Percentiles rank a stretch among this genome's conserved stretches.
These are phyloP conservation scores for Ampelomyces quisqualis DNA, from an alignment of 2,329 filamentous ascomycete species.

Conservation along the genomic window DNA sequence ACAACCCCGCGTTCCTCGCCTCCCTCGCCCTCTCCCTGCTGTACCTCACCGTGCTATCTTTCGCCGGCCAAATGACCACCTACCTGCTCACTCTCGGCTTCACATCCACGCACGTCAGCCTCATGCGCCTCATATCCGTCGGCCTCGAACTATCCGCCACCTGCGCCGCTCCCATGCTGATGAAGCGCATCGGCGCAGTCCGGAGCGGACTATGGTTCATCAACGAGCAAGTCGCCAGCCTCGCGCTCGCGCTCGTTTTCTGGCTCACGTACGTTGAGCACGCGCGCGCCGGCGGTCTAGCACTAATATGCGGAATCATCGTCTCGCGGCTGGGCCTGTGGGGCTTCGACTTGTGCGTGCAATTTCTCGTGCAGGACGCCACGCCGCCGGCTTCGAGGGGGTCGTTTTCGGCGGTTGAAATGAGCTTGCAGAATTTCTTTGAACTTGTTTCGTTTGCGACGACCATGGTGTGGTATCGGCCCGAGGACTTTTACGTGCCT, in stretches of 20 bases:
- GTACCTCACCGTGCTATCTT: constrained; percentile 55
- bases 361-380: constrained; percentile 51
- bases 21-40: constrained; percentile 62
- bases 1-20: constrained; percentile 59
- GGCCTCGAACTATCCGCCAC: constrained; percentile 62
- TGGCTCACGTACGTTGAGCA: constrained; percentile 19
- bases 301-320: constrained; percentile 44
- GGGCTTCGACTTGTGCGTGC: constrained; percentile 52
- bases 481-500: constrained; percentile 65
- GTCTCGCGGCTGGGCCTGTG: constrained; percentile 49
- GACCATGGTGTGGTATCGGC: constrained; percentile 64
- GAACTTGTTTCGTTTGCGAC: constrained; percentile 66
- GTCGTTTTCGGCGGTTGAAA: constrained; percentile 67
- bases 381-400: constrained; percentile 54
- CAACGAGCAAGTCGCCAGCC: constrained; percentile 64
- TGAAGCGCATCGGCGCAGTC: constrained; percentile 53
- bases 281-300: constrained; percentile 25
- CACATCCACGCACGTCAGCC: constrained; percentile 54
- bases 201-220: constrained; percentile 71
- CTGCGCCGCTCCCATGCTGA: constrained; percentile 59
- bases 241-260: constrained; percentile 45
- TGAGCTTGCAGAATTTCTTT: constrained; percentile 67
- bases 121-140: constrained; percentile 56
- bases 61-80: constrained; percentile 62
- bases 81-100: constrained; percentile 60